A percentile compares a stretch with the other conserved stretches of the same genome.
These are phyloP conservation scores for Mortierella sp. DNA, from an alignment of 371 early-diverging fungal species.

Conservation along the genomic window DNA sequence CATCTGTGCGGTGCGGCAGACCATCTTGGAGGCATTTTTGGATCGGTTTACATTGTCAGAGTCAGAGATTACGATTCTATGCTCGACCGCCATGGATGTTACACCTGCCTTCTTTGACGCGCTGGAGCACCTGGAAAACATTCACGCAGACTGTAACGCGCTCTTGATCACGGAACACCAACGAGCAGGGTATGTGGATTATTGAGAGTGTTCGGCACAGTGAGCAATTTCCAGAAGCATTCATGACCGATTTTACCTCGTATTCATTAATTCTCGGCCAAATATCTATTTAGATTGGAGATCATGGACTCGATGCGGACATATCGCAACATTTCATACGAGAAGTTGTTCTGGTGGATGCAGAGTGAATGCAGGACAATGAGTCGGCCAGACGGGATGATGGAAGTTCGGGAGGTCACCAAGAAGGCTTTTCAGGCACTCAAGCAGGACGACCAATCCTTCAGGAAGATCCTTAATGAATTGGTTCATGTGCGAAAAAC, in stretches of 20 bases:
- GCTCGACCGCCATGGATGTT: slow-evolving; percentile 66
- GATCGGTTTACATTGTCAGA: slow-evolving; percentile 80
- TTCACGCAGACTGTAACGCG: slow-evolving; percentile 84
- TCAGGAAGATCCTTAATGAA: slow-evolving; percentile 84
- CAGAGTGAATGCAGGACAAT: slow-evolving; percentile 80
- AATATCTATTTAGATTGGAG: slow-evolving; percentile 66
- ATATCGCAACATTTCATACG: slow-evolving; percentile 83
- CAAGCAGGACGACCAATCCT: slow-evolving; percentile 80
- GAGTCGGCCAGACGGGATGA: slow-evolving; percentile 72
- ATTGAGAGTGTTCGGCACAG: background rate
- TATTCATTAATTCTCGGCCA: background rate
- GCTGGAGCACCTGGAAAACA: slow-evolving; percentile 78
- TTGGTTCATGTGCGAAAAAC: slow-evolving; percentile 80
- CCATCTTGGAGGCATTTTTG: slow-evolving; percentile 73
- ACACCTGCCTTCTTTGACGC: slow-evolving; percentile 80
- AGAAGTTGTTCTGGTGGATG: slow-evolving; percentile 86
- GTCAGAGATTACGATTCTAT: slow-evolving; percentile 70
- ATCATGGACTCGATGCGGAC: slow-evolving; percentile 84
- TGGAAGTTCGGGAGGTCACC: slow-evolving; percentile 79
- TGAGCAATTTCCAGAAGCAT: background rate
- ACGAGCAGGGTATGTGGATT: slow-evolving; percentile 75
- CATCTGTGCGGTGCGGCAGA: slow-evolving; percentile 66
- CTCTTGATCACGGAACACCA: slow-evolving; percentile 83
- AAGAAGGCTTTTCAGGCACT: slow-evolving; percentile 80
- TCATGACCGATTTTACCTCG: background rate